phyloP scores from a whole-genome alignment of 192 early-diverging fungal genomes.

The Mortierella hygrophila region DNA sequence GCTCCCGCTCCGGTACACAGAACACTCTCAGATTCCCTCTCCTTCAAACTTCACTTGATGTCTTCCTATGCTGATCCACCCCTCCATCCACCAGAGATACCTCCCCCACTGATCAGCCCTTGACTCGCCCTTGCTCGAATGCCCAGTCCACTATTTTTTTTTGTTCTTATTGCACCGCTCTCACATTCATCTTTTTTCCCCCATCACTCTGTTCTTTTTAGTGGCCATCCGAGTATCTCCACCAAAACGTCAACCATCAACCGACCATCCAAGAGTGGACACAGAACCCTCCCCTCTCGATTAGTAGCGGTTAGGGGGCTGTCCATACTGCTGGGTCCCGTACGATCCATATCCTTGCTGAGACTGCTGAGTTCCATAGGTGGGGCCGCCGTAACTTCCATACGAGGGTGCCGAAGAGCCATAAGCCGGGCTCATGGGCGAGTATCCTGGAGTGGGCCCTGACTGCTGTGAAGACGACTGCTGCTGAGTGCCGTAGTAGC shows the following conservation, averaged over 20 bases:
- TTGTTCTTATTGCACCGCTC: background rate
- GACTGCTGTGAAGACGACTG: conserved; percentile 34
- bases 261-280: conserved; percentile 5
- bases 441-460: conserved; percentile 38
- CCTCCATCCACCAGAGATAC: conserved; percentile 6
- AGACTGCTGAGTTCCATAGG: conserved; percentile 46
- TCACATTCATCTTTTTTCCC: background rate
- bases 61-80: background rate
- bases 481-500: conserved; percentile 48
- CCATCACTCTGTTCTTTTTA: background rate
- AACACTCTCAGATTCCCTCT: background rate
- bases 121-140: conserved; percentile 10
- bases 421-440: conserved; percentile 49
- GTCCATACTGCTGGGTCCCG: conserved; percentile 53
- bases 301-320: conserved; percentile 50
- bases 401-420: conserved; percentile 31
- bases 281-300: conserved; percentile 1
- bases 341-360: conserved; percentile 58
- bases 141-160: background rate
- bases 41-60: conserved; percentile 12
- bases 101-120: conserved; percentile 1
- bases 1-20: conserved; percentile 1
- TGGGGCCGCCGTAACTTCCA: conserved; percentile 45
- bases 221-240: background rate
- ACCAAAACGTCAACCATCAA: conserved; percentile 5